Conservation (phyloP, 768 basidiomycete species). For the Brasilioporus rufonigricans region DNA sequence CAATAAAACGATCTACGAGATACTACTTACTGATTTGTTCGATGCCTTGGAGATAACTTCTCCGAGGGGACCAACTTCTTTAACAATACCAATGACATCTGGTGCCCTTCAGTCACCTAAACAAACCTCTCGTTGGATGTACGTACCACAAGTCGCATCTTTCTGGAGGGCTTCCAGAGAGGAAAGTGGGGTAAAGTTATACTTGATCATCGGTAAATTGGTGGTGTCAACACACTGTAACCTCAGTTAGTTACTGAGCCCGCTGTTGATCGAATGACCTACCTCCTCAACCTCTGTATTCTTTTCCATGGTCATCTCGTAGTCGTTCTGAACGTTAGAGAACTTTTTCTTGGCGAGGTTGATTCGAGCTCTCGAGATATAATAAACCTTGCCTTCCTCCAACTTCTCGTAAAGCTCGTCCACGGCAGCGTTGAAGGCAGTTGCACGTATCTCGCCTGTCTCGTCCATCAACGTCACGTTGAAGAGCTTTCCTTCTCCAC, state of each 20-base stretch:
- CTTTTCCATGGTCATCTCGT: conserved; percentile 85
- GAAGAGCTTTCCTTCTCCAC: conserved; percentile 95
- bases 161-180: conserved; percentile 63
- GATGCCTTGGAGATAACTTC: conserved; percentile 77
- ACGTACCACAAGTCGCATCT: conserved; percentile 80
- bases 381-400: conserved; percentile 92
- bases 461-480: conserved; percentile 94
- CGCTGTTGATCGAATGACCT: conserved; percentile 14
- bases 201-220: conserved; percentile 79
- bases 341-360: conserved; percentile 98
- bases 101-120: background rate
- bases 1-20: background rate
- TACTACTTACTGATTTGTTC: conserved; percentile 48
- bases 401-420: conserved; percentile 82
- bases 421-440: conserved; percentile 84
- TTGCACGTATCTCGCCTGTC: conserved; percentile 86
- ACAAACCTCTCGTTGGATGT: background rate
- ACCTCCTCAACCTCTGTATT: conserved; percentile 86
- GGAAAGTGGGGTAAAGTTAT: conserved; percentile 70
- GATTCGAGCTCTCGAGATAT: conserved; percentile 84
- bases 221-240: conserved; percentile 76
- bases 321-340: conserved; percentile 85
- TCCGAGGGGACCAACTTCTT: conserved; percentile 65
- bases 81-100: conserved; percentile 90
- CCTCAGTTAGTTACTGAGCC: conserved; percentile 3